Percentiles rank a stretch among this genome's conserved stretches.
Evolutionary conservation across 139 green algal species (phyloP).

Genomic region (Chlamydomonas sp.): DNA sequence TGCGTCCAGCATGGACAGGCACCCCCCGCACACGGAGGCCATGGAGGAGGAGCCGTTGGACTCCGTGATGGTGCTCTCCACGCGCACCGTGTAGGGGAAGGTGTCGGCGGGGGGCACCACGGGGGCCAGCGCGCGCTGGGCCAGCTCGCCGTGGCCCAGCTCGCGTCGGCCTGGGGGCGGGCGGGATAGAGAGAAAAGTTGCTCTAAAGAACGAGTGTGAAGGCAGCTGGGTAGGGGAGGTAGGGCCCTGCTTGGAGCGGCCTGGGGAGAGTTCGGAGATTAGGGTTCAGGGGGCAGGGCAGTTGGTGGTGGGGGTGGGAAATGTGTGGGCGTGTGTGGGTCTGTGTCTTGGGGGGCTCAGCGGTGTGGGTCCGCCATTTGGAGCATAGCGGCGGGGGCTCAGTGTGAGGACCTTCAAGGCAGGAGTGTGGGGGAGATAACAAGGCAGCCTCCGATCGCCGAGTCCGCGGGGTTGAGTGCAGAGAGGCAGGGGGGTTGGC

Average conservation of each 20-base stretch:
- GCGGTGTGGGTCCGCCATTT: too few species aligned
- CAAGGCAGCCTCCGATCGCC: too few species aligned
- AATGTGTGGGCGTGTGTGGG: too few species aligned
- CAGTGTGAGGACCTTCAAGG: too few species aligned
- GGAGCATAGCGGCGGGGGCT: too few species aligned
- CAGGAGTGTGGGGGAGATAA: too few species aligned
- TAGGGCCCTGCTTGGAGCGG: neutral
- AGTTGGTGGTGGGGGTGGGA: too few species aligned
- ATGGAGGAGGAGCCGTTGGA: constrained; percentile 96
- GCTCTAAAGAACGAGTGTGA: neutral
- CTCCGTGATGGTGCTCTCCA: constrained; percentile 98
- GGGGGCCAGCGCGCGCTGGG: constrained; percentile 86
- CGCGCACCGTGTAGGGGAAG: constrained; percentile 85
- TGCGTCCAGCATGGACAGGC: constrained; percentile 93
- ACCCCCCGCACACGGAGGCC: constrained; percentile 96
- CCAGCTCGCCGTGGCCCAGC: constrained; percentile 92
- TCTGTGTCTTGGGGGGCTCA: too few species aligned
- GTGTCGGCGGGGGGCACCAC: constrained; percentile 72
- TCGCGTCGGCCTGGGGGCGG: constrained; percentile 77
- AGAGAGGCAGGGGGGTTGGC: too few species aligned
- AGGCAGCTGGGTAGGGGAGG: neutral
- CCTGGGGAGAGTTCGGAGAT: too few species aligned
- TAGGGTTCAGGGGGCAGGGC: too few species aligned
- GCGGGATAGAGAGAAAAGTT: neutral
- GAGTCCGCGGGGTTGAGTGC: too few species aligned